Conservation (phyloP, 2,329 filamentous ascomycete species). For the Exutisphaerella laricina region DNA sequence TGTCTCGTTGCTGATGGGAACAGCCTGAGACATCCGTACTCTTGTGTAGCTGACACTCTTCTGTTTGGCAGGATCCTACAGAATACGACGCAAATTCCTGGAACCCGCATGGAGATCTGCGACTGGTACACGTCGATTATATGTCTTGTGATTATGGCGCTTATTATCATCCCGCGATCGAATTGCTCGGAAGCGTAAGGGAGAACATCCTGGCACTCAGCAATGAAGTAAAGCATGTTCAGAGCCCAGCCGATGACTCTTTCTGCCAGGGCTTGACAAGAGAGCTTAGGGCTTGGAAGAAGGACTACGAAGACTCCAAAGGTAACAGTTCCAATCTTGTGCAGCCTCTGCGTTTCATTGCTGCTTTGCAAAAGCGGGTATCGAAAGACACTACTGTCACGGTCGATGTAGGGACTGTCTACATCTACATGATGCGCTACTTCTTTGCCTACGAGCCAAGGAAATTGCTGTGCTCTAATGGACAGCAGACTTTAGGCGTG, state of each 20-base stretch:
- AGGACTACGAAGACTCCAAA: slow-evolving; percentile 19
- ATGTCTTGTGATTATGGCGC: slow-evolving; percentile 38
- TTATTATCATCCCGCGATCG: slow-evolving; percentile 39
- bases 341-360: slow-evolving; percentile 45
- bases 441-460: slow-evolving; percentile 44
- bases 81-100: slow-evolving; percentile 45
- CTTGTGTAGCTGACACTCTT: no score
- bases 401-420: slow-evolving; percentile 46
- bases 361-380: slow-evolving; percentile 39
- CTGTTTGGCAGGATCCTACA: no score
- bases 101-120: slow-evolving; percentile 38
- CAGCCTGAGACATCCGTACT: no score
- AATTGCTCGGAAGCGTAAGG: slow-evolving; percentile 41
- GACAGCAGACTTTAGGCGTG: slow-evolving; percentile 47
- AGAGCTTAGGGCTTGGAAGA: slow-evolving; percentile 37
- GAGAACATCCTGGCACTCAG: slow-evolving; percentile 39
- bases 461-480: slow-evolving; percentile 44
- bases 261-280: slow-evolving; percentile 33
- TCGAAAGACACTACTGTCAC: slow-evolving; percentile 40
- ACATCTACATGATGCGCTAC: slow-evolving; percentile 46
- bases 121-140: slow-evolving; percentile 44
- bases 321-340: slow-evolving; percentile 32
- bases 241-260: slow-evolving; percentile 34
- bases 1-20: no score
- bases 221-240: slow-evolving; percentile 31